A percentile compares a stretch with the other conserved stretches of the same genome.
Conservation (phyloP, 176 grass and related monocot genomes). For the Musa itinerans region DNA sequence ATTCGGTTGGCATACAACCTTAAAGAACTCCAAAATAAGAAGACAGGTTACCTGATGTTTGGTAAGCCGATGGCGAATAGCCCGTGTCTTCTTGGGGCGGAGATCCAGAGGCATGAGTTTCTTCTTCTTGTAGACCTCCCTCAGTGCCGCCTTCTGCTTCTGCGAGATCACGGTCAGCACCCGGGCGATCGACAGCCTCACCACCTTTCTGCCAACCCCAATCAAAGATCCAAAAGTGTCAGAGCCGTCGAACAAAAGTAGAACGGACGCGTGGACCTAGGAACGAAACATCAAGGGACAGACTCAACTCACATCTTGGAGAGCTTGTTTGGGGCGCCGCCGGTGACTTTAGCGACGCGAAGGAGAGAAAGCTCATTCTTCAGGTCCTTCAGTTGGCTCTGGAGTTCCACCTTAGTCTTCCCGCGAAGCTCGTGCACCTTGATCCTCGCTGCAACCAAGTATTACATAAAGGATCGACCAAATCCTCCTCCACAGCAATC, state of each 20-base stretch:
- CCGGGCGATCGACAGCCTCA: not conserved
- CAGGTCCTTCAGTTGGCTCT: not conserved
- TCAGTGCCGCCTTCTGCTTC: not conserved
- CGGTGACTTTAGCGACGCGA: not conserved
- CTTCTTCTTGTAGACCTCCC: slow-evolving; percentile 1
- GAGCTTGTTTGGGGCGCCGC: not conserved
- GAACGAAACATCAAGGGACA: not conserved
- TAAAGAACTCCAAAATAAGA: not conserved
- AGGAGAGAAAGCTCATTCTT: not conserved
- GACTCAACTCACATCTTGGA: not conserved
- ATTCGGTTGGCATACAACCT: not conserved
- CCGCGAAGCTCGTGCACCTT: not conserved
- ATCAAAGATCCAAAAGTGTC: not conserved
- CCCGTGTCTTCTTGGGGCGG: slow-evolving; percentile 2
- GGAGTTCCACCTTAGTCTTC: not conserved
- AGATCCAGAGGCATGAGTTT: slow-evolving; percentile 1
- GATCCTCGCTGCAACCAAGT: not conserved
- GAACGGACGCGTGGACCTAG: not conserved
- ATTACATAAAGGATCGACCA: not conserved
- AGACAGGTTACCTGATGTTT: not conserved
- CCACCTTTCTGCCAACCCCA: not conserved
- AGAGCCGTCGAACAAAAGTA: not conserved
- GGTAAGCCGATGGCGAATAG: not conserved
- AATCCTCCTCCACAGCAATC: not conserved
- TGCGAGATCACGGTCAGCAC: not conserved